phyloP scores from a whole-genome alignment of 1,284 basidiomycete species.

The Heterobasidion occidentale region DNA sequence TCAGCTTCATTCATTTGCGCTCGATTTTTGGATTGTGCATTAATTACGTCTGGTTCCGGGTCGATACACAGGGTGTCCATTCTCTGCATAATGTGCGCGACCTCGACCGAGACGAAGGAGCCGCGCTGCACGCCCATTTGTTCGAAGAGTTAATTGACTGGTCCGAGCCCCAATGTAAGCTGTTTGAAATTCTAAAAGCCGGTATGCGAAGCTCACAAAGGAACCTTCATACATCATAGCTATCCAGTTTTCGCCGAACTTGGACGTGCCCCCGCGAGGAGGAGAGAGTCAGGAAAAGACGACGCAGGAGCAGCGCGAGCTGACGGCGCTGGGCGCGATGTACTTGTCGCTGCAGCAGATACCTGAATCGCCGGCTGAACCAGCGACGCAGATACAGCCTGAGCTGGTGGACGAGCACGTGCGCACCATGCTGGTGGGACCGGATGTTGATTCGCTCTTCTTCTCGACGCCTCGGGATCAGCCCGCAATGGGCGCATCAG shows the following conservation, averaged over 20 bases:
- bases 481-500: slow-evolving; percentile 26
- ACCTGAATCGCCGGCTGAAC: slow-evolving; percentile 70
- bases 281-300: slow-evolving; percentile 56
- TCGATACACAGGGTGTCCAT: slow-evolving; percentile 53
- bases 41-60: slow-evolving; percentile 36
- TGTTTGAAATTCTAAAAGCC: slow-evolving; percentile 6
- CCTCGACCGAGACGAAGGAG: slow-evolving; percentile 77
- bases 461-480: slow-evolving; percentile 24
- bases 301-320: slow-evolving; percentile 67
- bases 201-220: slow-evolving; percentile 12
- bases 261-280: slow-evolving; percentile 48
- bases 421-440: slow-evolving; percentile 58
- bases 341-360: slow-evolving; percentile 61
- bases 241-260: slow-evolving; percentile 51
- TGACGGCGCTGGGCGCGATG: slow-evolving; percentile 63
- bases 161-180: slow-evolving; percentile 67
- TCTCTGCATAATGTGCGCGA: slow-evolving; percentile 65
- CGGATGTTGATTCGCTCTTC: slow-evolving; percentile 58
- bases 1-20: slow-evolving; percentile 40
- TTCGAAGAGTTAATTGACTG: slow-evolving; percentile 82
- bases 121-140: slow-evolving; percentile 67
- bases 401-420: slow-evolving; percentile 60
- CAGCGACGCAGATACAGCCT: slow-evolving; percentile 47
- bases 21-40: slow-evolving; percentile 40
- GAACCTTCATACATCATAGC: slow-evolving; percentile 29